phyloP scores from a whole-genome alignment of 176 grass and related monocot genomes.

The Metroxylon sagu region DNA sequence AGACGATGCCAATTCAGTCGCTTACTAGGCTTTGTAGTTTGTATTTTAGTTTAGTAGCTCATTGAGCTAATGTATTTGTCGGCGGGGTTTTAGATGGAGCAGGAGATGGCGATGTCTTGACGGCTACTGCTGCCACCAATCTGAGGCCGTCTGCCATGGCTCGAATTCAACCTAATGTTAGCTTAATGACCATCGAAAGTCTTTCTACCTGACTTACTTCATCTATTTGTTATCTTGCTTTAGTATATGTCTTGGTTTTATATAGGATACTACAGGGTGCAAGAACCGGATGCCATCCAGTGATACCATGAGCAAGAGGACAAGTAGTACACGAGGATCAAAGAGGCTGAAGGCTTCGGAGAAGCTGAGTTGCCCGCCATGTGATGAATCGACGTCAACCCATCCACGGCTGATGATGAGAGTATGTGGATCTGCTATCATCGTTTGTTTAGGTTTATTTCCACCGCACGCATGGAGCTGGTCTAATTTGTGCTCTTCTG shows the following conservation, averaged over 20 bases:
- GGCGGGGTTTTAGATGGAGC: too few relatives aligned
- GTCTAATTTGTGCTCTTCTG: background rate
- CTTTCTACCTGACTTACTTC: background rate
- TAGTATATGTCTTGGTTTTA: conserved; percentile 4
- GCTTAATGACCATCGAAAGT: too few relatives aligned
- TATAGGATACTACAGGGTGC: conserved; percentile 15
- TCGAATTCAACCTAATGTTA: too few relatives aligned
- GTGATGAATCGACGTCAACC: conserved; percentile 13
- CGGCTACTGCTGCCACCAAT: too few relatives aligned
- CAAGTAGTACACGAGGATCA: conserved; percentile 8
- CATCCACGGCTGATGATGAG: conserved; percentile 11
- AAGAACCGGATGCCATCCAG: conserved; percentile 26
- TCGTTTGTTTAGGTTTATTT: too few relatives aligned
- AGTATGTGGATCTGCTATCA: conserved; percentile 11
- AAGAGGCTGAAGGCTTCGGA: conserved; percentile 28
- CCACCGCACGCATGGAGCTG: too few relatives aligned
- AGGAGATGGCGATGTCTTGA: too few relatives aligned
- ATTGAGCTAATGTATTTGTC: background rate
- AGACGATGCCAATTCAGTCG: background rate
- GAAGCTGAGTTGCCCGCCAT: conserved; percentile 14
- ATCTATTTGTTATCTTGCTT: background rate
- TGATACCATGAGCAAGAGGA: conserved; percentile 5
- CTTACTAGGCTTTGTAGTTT: background rate
- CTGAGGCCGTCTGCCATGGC: too few relatives aligned
- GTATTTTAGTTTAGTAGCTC: background rate